Evolutionary conservation across 2,329 filamentous ascomycete species (phyloP), one percentile per base, ranked within the genome.

Genomic region (Aspergillus sp.): DNA sequence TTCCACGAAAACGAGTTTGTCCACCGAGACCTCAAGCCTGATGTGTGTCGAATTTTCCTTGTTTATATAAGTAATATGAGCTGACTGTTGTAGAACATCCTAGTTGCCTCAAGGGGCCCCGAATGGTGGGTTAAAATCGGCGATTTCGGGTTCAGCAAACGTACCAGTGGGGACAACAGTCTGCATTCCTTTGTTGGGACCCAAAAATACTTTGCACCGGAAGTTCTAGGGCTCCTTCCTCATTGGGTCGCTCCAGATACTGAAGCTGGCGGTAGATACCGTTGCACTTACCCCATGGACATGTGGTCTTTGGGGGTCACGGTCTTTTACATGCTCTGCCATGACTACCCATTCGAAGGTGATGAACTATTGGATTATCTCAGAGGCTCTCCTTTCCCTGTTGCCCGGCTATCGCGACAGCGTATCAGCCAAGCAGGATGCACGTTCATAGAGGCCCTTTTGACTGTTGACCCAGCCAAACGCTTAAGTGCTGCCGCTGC

Each of bases 91-190:
- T 12, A 53, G 51, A 53, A 53, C 42, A 39, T 47, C 13, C 18
- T 53, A 7, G 41, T 53, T 2, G 42, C 20, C 7, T n/a, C 12
- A 11, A 38, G 18, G 5, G n/a, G 18, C 3, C 51, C 51, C 4
- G 17, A 22, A n/a, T 38, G 51, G 51, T 53, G 51, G 51, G 42
- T 53, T 8, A 53, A 53, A 24, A 53, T 53, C 17, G 42, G 41
- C 5, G 42, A 53, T 15, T 53, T 53, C 34, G 51, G 51, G 11
- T 34, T 53, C 41, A 53, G 51, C 51, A 53, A 53, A 17, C 42
- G 51, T 1, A 15, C n/a, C 2, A 38, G 12, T 12, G 34, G 12
- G 18, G 48, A 50, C 18, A 53, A 32, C 11, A 34, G 17, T 13
- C 13, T 44, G 30, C 18, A 45, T 12, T 36, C 51, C 2, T 17